Evolutionary conservation across 768 basidiomycete genomes (phyloP).

Genomic region (Dendrothele bispora): DNA sequence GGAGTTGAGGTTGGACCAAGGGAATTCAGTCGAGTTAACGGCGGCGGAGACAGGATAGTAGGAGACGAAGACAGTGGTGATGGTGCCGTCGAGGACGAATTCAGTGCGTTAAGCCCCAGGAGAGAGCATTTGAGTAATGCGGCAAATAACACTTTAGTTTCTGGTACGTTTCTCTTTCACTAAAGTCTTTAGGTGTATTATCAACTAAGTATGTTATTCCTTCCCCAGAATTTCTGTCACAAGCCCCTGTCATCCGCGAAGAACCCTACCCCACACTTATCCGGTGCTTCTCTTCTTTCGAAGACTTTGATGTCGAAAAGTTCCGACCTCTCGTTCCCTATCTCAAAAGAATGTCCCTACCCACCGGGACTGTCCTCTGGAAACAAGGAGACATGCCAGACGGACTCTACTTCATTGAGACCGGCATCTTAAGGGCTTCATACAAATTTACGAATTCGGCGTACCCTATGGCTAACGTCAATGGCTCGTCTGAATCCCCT

Average conservation of each 20-base stretch:
- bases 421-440: slow-evolving; percentile 79
- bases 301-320: slow-evolving; percentile 51
- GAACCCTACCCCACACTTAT: slow-evolving; percentile 78
- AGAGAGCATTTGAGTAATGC: too few relatives aligned
- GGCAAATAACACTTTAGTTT: too few relatives aligned
- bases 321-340: slow-evolving; percentile 69
- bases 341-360: slow-evolving; percentile 61
- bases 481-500: slow-evolving; percentile 47
- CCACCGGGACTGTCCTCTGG: slow-evolving; percentile 70
- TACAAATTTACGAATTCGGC: slow-evolving; percentile 39
- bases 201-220: too few relatives aligned
- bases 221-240: too few relatives aligned
- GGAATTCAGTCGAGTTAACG: too few relatives aligned
- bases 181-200: too few relatives aligned
- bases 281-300: slow-evolving; percentile 79
- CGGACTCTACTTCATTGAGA: slow-evolving; percentile 87
- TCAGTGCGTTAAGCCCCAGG: too few relatives aligned
- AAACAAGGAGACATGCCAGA: slow-evolving; percentile 72
- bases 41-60: too few relatives aligned
- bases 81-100: too few relatives aligned
- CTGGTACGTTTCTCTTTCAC: too few relatives aligned
- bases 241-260: slow-evolving; percentile 29
- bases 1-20: too few relatives aligned
- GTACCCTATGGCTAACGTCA: background rate
- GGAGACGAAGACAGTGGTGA: too few relatives aligned